Evolutionary conservation across 805 yeast species (phyloP).

Genomic region (Ogataea henricii): DNA sequence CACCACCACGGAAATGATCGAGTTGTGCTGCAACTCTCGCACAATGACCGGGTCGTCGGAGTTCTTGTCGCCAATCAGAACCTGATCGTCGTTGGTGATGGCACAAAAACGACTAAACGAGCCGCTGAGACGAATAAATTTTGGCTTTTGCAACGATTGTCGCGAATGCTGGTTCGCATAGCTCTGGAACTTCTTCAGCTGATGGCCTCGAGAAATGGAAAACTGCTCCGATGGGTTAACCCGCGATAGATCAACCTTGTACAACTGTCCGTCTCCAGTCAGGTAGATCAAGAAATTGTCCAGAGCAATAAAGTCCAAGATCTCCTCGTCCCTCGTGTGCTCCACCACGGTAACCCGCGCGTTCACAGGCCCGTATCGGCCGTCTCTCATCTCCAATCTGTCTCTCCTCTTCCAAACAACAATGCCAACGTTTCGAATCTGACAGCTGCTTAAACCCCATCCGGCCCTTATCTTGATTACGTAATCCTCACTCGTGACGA

Average conservation of each 20-base stretch:
- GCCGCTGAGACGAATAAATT: conserved; percentile 54
- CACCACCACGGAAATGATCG: conserved; percentile 56
- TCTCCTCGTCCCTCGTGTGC: conserved; percentile 34
- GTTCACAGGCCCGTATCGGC: conserved; percentile 31
- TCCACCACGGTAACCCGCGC: conserved; percentile 45
- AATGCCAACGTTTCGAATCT: conserved; percentile 52
- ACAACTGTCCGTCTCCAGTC: conserved; percentile 44
- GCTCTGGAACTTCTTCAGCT: conserved; percentile 29
- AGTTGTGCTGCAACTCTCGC: conserved; percentile 46
- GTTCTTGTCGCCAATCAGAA: conserved; percentile 41
- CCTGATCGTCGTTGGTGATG: conserved; percentile 53
- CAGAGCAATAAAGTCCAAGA: conserved; percentile 59
- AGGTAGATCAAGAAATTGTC: conserved; percentile 54
- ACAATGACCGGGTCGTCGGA: conserved; percentile 37
- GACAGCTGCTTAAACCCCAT: conserved; percentile 61
- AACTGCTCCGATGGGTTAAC: conserved; percentile 17
- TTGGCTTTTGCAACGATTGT: conserved; percentile 26
- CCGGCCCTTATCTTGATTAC: conserved; percentile 60
- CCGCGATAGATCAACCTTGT: conserved; percentile 37
- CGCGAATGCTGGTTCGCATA: conserved; percentile 36
- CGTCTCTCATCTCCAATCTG: conserved; percentile 22
- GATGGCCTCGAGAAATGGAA: conserved; percentile 6
- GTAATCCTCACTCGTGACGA: conserved; percentile 22
- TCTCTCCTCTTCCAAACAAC: conserved; percentile 54
- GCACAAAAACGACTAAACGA: conserved; percentile 55